phyloP scores from a whole-genome alignment of 805 yeast genomes.

The Teunomyces atbi region DNA sequence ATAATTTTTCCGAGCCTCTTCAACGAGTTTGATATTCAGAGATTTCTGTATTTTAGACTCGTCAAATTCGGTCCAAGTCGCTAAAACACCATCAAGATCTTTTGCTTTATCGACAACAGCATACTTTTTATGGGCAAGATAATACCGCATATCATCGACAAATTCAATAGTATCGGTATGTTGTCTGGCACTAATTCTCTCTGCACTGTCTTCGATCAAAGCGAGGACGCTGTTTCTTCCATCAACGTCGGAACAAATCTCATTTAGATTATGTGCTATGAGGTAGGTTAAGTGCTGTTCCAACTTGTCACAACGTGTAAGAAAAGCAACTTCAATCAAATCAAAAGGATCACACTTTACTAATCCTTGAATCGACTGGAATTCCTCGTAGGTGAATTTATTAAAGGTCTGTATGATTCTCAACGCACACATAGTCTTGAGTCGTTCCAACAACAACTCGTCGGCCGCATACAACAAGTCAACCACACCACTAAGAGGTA shows the following conservation, averaged over 20 bases:
- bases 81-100: slow-evolving; percentile 24
- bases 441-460: slow-evolving; percentile 54
- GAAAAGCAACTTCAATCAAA: slow-evolving; percentile 65
- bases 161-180: slow-evolving; percentile 79
- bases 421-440: slow-evolving; percentile 63
- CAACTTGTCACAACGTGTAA: slow-evolving; percentile 57
- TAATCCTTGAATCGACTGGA: slow-evolving; percentile 15
- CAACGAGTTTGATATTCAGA: slow-evolving; percentile 18
- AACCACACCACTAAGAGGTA: slow-evolving; percentile 50
- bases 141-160: slow-evolving; percentile 73
- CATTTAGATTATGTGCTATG: slow-evolving; percentile 50
- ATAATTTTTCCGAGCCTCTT: slow-evolving; percentile 17
- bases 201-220: slow-evolving; percentile 46
- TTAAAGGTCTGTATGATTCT: slow-evolving; percentile 35
- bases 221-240: slow-evolving; percentile 21
- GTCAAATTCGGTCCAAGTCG: slow-evolving; percentile 7
- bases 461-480: slow-evolving; percentile 63
- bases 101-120: slow-evolving; percentile 25
- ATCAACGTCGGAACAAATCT: slow-evolving; percentile 29
- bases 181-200: slow-evolving; percentile 57
- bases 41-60: slow-evolving; percentile 7
- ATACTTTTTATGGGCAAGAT: slow-evolving; percentile 43
- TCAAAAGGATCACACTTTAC: slow-evolving; percentile 49
- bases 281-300: slow-evolving; percentile 61
- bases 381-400: slow-evolving; percentile 17